phyloP scores from a whole-genome alignment of 1,284 basidiomycete species.

The Leccinum pachyderme region DNA sequence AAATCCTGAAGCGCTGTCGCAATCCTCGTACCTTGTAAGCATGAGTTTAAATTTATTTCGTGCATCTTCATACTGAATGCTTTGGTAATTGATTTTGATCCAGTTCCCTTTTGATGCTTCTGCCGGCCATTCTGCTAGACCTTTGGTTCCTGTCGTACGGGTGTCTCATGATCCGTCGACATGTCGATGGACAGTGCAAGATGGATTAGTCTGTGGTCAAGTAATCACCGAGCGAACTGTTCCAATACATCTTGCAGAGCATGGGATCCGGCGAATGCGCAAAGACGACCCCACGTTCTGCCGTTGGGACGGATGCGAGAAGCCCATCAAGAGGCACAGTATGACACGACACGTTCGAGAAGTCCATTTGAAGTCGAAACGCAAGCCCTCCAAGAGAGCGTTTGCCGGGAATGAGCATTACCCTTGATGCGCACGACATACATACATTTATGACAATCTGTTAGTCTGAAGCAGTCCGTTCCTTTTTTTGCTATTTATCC shows the following conservation, averaged over 20 bases:
- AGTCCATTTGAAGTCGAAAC: conserved; percentile 16
- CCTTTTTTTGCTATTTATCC: conserved; percentile 1
- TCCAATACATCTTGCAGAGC: conserved; percentile 15
- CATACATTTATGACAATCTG: not conserved
- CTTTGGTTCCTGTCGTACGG: not conserved
- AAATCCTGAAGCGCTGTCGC: not conserved
- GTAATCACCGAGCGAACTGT: not conserved
- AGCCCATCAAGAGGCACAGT: conserved; percentile 2
- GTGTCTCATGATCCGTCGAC: not conserved
- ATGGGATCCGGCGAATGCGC: conserved; percentile 13
- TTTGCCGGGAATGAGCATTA: not conserved
- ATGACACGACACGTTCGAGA: conserved; percentile 16
- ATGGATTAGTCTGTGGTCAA: conserved; percentile 5
- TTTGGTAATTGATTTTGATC: not conserved
- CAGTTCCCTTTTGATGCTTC: not conserved
- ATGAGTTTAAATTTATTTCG: not conserved
- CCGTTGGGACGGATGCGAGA: conserved; percentile 14
- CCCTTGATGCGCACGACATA: not conserved
- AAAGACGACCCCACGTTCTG: conserved; percentile 4
- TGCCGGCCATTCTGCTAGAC: not conserved
- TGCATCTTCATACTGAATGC: not conserved
- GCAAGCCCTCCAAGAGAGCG: not conserved
- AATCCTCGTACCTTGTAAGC: conserved; percentile 7
- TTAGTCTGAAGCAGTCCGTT: not conserved
- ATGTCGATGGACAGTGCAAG: conserved; percentile 12